Conservation (phyloP, 352 stramenopile genomes). For the Phytopythium ostracodes region DNA sequence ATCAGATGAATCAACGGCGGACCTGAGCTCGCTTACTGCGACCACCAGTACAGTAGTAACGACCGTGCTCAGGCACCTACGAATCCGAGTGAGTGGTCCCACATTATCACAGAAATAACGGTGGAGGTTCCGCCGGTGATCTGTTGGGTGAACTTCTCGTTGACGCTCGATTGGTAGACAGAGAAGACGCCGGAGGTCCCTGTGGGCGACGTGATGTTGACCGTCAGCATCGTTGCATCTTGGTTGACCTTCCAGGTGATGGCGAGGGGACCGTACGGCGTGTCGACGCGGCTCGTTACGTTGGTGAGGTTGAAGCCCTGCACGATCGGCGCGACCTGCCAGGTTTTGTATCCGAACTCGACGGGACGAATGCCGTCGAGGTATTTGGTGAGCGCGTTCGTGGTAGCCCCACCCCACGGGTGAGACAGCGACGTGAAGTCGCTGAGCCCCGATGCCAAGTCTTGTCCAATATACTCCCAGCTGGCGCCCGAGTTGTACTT, state of each 20-base stretch:
- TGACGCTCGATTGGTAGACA: neutral
- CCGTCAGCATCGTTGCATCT: neutral
- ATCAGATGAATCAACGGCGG: too few species aligned
- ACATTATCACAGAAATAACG: neutral
- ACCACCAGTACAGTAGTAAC: too few species aligned
- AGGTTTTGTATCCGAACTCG: constrained; percentile 18
- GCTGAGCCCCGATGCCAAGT: constrained; percentile 10
- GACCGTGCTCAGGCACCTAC: too few species aligned
- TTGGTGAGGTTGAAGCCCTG: constrained; percentile 2
- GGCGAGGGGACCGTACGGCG: neutral
- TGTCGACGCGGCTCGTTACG: neutral
- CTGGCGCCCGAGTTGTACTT: constrained; percentile 15
- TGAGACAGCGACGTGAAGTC: constrained; percentile 22
- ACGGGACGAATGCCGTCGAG: constrained; percentile 15
- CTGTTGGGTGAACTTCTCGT: neutral
- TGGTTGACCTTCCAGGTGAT: neutral
- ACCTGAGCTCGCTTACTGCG: too few species aligned
- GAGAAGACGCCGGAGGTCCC: neutral
- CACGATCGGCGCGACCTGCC: constrained; percentile 22
- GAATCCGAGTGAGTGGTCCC: neutral
- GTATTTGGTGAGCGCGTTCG: constrained; percentile 23
- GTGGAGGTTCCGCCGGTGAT: neutral
- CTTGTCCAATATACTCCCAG: constrained; percentile 23
- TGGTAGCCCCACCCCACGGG: constrained; percentile 19
- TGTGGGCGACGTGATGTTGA: neutral